These are phyloP conservation scores for Tripidium arundinaceum DNA, from an alignment of 202 grass and related monocot species.

Conservation along the genomic window DNA sequence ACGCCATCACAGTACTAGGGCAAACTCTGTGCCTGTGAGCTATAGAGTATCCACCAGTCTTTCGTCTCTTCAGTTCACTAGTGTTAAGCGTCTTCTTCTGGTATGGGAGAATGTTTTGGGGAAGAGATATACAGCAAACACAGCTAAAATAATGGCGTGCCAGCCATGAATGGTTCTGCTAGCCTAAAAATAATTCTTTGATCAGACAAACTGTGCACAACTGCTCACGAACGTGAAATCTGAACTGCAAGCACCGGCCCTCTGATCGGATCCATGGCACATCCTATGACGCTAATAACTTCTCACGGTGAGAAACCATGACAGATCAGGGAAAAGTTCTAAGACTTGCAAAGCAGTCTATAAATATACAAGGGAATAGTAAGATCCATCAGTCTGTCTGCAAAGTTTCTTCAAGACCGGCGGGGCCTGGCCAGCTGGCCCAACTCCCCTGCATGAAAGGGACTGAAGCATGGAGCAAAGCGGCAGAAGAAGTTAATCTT, in stretches of 20 bases:
- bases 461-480: no score
- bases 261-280: slow-evolving; percentile 8
- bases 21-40: background rate
- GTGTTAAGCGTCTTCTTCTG: slow-evolving; percentile 13
- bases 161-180: background rate
- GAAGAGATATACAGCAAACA: background rate
- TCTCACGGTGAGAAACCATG: background rate
- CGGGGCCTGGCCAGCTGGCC: background rate
- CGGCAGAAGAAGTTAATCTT: no score
- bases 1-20: background rate
- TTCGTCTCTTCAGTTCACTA: background rate
- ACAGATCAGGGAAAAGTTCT: background rate
- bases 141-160: background rate
- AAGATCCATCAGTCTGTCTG: background rate
- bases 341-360: background rate
- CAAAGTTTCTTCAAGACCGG: slow-evolving; percentile 29
- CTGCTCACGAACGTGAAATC: slow-evolving; percentile 1
- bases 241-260: background rate
- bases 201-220: slow-evolving; percentile 25
- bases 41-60: background rate
- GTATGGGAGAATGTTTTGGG: slow-evolving; percentile 9
- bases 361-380: slow-evolving; percentile 24
- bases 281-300: background rate
- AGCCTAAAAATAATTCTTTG: slow-evolving; percentile 3
- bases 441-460: background rate